phyloP scores from a whole-genome alignment of 2,329 filamentous ascomycete genomes.

The Colletotrichum aenigma region DNA sequence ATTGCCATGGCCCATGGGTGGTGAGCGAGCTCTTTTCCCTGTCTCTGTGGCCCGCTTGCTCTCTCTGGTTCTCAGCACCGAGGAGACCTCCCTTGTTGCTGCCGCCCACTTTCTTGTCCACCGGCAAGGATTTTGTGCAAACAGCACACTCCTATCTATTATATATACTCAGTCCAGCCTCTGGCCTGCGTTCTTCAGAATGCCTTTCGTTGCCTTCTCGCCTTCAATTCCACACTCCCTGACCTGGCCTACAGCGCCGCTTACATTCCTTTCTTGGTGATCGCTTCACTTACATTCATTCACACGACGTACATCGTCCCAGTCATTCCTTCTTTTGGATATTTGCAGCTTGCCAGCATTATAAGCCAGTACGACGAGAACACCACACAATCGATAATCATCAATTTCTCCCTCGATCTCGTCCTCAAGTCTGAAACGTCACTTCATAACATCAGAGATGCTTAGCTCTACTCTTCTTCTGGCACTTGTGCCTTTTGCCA shows the following conservation, averaged over 20 bases:
- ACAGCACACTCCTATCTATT: not conserved
- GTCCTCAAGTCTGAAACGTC: not conserved
- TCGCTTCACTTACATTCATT: not conserved
- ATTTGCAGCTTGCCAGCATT: not conserved
- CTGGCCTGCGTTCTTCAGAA: not conserved
- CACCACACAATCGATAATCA: not conserved
- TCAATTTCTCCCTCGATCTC: not conserved
- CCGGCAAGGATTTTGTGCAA: not conserved
- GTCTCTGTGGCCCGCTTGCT: not conserved
- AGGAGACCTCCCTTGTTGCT: not conserved
- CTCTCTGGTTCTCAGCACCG: not conserved
- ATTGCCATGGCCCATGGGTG: not conserved
- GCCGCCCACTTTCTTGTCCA: not conserved
- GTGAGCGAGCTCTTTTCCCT: not conserved
- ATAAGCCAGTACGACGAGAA: not conserved
- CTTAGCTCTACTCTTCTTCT: conserved; percentile 7
- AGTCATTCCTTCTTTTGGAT: not conserved
- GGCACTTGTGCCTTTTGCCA: conserved; percentile 25
- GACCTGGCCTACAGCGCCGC: conserved; percentile 3
- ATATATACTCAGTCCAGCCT: not conserved
- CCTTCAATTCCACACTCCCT: not conserved
- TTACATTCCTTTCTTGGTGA: conserved; percentile 17
- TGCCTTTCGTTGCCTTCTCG: not conserved
- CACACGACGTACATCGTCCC: not conserved
- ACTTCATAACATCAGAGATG: not conserved